Evolutionary conservation across 192 early-diverging fungal genomes (phyloP), one percentile per base, ranked within the genome.

Genomic region (Mortierella hygrophila): DNA sequence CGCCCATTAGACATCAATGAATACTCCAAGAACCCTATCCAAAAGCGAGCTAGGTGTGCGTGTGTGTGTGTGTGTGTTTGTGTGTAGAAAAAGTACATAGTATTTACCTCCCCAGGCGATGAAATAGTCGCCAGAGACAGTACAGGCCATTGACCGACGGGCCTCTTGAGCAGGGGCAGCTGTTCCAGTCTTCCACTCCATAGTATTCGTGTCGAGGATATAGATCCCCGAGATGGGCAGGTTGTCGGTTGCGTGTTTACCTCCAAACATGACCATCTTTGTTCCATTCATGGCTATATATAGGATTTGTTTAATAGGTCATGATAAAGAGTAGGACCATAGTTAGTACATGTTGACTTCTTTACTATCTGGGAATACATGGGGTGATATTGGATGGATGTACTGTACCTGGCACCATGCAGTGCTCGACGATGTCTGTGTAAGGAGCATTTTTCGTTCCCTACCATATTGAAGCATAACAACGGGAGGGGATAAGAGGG

Each of bases 81-180:
- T 40, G 38, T 40, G 35, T 35, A 35, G 35, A 40, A 40, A 40
- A 15, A 4, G 20, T 4, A 6, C 20, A 18, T 18, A 3, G 4
- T 52, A 5, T 9, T 68, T 35, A 38, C 29, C 35, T 57, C 47
- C 70, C 69, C 68, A 54, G 65, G 65, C 60, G 11, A 65, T 65
- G 54, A 35, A 71, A 32, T 55, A 26, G 11, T 52, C 46, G 41
- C 49, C n/a, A 38, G 69, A 68, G 69, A 78, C 77, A 47, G 60
- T 65, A 4, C 60, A 65, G 13, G 60, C 60, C 60, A 65, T 65
- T 2, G 29, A 29, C 9, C 13, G 60, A 65, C 60, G 60, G 26
- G 60, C 60, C 29, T 65, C 60, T 29, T 29, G 29, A 29, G 29
- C 6, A 11, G 60, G 60, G 23, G 60, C 60, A 32, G 60, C 9